Conservation (phyloP, 116 monocot genomes). For the Phalaenopsis hybrid region DNA sequence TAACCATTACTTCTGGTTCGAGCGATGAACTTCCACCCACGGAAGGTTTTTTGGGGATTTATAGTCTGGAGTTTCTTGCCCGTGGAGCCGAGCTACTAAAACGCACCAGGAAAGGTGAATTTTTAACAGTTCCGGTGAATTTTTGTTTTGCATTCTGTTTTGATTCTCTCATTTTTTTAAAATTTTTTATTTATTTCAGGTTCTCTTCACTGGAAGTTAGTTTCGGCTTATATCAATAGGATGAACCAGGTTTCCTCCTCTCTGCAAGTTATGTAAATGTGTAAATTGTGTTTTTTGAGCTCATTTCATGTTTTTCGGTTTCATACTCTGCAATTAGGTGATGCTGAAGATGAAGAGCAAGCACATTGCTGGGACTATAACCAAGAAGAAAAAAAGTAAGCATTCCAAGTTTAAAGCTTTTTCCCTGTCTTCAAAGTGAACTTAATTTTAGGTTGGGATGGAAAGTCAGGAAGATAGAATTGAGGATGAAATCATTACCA, state of each 20-base stretch:
- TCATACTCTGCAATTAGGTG: slow-evolving; percentile 22
- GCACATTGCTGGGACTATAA: slow-evolving; percentile 86
- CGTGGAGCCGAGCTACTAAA: slow-evolving; percentile 82
- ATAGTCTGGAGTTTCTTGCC: slow-evolving; percentile 72
- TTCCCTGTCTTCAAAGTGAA: background rate
- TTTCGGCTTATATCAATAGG: slow-evolving; percentile 74
- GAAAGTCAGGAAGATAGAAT: too few relatives aligned
- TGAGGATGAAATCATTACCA: too few relatives aligned
- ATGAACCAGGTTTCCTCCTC: slow-evolving; percentile 46
- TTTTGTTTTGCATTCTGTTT: background rate
- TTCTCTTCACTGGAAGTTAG: slow-evolving; percentile 86
- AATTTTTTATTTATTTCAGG: slow-evolving; percentile 27
- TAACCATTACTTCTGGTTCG: background rate
- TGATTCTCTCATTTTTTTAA: background rate
- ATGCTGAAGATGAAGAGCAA: slow-evolving; percentile 95
- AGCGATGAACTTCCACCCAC: slow-evolving; percentile 23
- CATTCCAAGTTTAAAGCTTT: background rate
- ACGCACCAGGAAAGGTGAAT: slow-evolving; percentile 78
- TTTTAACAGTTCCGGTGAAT: background rate
- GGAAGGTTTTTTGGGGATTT: slow-evolving; percentile 64
- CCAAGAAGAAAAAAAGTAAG: slow-evolving; percentile 98
- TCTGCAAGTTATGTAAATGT: background rate
- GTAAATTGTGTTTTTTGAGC: background rate
- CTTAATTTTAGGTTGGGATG: too few relatives aligned
- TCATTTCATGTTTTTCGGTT: background rate